Evolutionary conservation across 768 basidiomycete genomes (phyloP), one percentile per base, ranked within the genome.

Genomic region (Boletus tomentosulus): DNA sequence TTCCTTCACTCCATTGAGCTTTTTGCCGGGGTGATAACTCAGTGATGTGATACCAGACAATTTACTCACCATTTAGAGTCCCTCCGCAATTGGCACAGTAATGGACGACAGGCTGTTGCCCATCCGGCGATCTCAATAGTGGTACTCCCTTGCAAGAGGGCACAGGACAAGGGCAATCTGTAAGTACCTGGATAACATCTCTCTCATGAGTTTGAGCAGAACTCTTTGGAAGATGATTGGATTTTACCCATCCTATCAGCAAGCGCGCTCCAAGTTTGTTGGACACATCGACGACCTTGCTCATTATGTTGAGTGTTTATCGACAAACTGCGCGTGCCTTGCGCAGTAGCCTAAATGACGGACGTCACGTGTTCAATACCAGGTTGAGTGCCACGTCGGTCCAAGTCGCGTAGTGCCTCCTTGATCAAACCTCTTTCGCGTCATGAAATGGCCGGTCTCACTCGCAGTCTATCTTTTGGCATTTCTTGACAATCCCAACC

Each of bases 171-270:
- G 78, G 73, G 28, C 71, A 71, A 63, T 90, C 83, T 15, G 88
- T 90, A 50, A 90, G 68, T 27, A 85, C 76, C 83, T 87, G 54
- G 19, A 28, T 34, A 13, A 34, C 6, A 41, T 43, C 30, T 51
- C 28, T 50, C 34, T 19, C 6, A 34, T 66, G 6, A 65, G 49
- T 19, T 33, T 8, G 10, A 35, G 60, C 30, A 38, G 6, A 15
- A 42, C 19, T 46, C 37, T 24, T 15, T 15, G 19, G 4, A 45
- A 39, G 7, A 19, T 25, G 5, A 15, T 22, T 0, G 13, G 8
- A 1, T 13, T 59, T 25, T 54, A 87, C 88, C 87, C 87, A 89
- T 60, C 89, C 89, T 67, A 81, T 83, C 58, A 89, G 72, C 82
- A 92, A 83, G 56, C 81, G 85, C 57, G 85, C 79, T 5, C 86